Base-by-base conservation (phyloP, 169 alveolate genomes). In the Cyclospora cayetanensis region DNA sequence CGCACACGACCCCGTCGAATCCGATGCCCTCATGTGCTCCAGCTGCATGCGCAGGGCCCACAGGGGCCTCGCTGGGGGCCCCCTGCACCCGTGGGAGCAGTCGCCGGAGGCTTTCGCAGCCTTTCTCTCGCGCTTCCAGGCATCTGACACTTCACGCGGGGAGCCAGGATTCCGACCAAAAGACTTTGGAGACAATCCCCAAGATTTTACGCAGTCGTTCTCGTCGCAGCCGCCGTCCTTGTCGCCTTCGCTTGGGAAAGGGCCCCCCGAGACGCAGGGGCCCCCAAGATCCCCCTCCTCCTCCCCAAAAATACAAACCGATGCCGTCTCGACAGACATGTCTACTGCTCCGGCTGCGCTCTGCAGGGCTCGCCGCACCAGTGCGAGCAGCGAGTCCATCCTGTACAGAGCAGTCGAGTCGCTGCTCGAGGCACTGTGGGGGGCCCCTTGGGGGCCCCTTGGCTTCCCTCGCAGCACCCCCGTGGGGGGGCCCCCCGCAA, bases 331-430 rank as follows among this genome's bases (percentile, higher is more conserved):
- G 1, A 76, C 42, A 25, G 86, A 76, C 41, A 76, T 12, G 66
- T 76, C 86, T 1, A 43, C 65, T 1, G 86, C 86, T 42, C 86
- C 86, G 25, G 86, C 86, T 76, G 86, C 86, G 27, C 86, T 76
- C 34, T 43, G 86, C 43, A 76, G 65, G 5, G 86, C 86, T 3
- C 86, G 63, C 15, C 86, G 86, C 31, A 76, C 39, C 43, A 76
- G 65, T 12, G 68, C 63, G 1, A 76, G 66, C 86, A 76, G 68
- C 0, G 86, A 76, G 37, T 76, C 86, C 66, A 76, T 25, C 25
- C 86, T 31, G 55, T 76, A 76, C 66, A 76, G 27, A 27, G 86
- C 37, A n/a, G n/a, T n/a, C n/a, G n/a, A n/a, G n/a, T n/a, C n/a
- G 1, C 43, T 43, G 20, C 43, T 66, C 2, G 41, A 12, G 5